Evolutionary conservation across 2,329 filamentous ascomycete species (phyloP).

Genomic region (Aspergillus ochraceus): DNA sequence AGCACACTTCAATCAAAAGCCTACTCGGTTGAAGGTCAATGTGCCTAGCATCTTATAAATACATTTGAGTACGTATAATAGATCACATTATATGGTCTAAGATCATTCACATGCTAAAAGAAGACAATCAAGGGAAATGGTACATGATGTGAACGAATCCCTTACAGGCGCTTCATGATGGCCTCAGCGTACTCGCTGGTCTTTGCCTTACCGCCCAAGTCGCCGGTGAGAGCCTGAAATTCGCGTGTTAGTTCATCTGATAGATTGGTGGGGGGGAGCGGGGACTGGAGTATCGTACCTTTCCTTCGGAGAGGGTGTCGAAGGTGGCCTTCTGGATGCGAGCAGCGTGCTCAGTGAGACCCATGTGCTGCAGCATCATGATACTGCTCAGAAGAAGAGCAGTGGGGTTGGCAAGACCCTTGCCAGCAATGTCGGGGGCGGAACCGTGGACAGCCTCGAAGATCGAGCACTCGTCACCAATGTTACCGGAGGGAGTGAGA

Average conservation of each 20-base stretch:
- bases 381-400: constrained; percentile 92
- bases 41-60: constrained; percentile 27
- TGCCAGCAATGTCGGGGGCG: constrained; percentile 92
- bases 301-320: constrained; percentile 91
- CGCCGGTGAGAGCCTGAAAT: constrained; percentile 74
- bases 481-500: constrained; percentile 96
- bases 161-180: constrained; percentile 71
- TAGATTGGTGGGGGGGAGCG: background rate
- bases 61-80: constrained; percentile 39
- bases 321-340: constrained; percentile 95
- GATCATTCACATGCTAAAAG: constrained; percentile 38
- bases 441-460: constrained; percentile 99
- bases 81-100: constrained; percentile 39
- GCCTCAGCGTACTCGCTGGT: constrained; percentile 90
- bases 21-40: background rate
- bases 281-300: constrained; percentile 53
- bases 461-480: constrained; percentile 98
- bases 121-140: constrained; percentile 36
- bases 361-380: constrained; percentile 99
- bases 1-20: background rate
- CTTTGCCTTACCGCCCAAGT: constrained; percentile 94
- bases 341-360: constrained; percentile 76
- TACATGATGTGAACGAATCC: constrained; percentile 30
- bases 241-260: background rate
- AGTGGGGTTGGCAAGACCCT: constrained; percentile 95